Conservation (phyloP, 108 stramenopile genomes). For the Nitzschia palea region DNA sequence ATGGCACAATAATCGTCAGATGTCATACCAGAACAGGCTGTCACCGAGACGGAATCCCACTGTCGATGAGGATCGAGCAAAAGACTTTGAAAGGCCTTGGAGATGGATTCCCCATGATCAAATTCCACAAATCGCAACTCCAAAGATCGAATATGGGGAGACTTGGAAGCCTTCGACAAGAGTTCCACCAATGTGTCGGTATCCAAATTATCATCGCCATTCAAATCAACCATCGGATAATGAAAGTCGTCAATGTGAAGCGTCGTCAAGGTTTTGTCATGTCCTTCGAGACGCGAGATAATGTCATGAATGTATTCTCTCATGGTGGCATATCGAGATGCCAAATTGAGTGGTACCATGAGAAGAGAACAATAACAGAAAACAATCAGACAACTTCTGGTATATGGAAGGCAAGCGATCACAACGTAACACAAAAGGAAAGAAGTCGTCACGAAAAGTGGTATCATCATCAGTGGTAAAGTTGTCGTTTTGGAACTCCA, state of each 20-base stretch:
- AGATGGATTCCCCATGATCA: not conserved
- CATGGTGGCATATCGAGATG: conserved; percentile 6
- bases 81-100: not conserved
- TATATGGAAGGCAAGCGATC: too few species aligned
- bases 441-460: too few species aligned
- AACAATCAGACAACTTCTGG: too few species aligned
- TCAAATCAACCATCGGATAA: conserved; percentile 16
- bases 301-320: not conserved
- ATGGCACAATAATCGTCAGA: not conserved
- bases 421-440: too few species aligned
- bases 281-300: not conserved
- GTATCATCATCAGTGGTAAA: too few species aligned
- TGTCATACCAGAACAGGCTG: not conserved
- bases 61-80: not conserved
- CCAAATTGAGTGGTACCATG: not conserved
- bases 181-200: conserved; percentile 1
- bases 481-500: too few species aligned
- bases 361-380: too few species aligned
- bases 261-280: conserved; percentile 8
- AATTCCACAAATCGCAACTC: conserved; percentile 27
- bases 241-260: conserved; percentile 23
- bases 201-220: conserved; percentile 12
- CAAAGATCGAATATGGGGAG: conserved; percentile 1
- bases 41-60: conserved; percentile 3
- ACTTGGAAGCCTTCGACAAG: conserved; percentile 1